Evolutionary conservation across 805 yeast genomes (phyloP), one percentile per base, ranked within the genome.

Genomic region (Wickerhamiella kurtzmanii): DNA sequence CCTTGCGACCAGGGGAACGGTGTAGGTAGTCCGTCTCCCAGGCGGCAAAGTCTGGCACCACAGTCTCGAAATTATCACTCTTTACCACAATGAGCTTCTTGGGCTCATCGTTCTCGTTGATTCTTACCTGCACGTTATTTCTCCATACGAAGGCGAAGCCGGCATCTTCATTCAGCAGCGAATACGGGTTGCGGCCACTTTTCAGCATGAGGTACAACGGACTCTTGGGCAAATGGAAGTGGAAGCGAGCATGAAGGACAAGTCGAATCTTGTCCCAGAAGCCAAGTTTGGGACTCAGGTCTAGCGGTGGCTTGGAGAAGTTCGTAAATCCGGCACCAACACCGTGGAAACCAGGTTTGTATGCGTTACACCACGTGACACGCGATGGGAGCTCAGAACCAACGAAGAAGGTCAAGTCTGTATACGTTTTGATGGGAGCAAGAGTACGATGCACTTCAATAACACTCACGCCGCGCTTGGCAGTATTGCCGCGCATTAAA

Each of bases 231-330:
- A 83, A 74, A 15, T 64, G 58, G 47, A 86, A 69, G 2, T 61
- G 63, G 45, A 80, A 63, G 17, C 75, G 72, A 0, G 95, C 94
- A 65, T 88, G 96, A 55, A 86, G 66, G 15, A 81, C 69, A 22
- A 79, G 71, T 44, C 95, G 67, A 22, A 86, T 63, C 60, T 87
- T 89, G 63, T 88, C 97, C 97, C 97, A 88, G 54, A 87, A 79
- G 0, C 97, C 97, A 13, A 86, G 65, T 54, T 81, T 82, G 2
- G 76, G 73, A 1, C 95, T 84, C 0, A 88, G 88, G 60, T 88
- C 97, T 15, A 82, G 65, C 0, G 94, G 95, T 0, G 95, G 94
- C 60, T 89, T 88, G 1, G 94, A 78, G 59, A 88, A 84, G 41
- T 80, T 78, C 56, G 87, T 95, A 50, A 88, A 73, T 47, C 76